Evolutionary conservation across 2,329 filamentous ascomycete species (phyloP).

Genomic region (Sporothrix protearum): DNA sequence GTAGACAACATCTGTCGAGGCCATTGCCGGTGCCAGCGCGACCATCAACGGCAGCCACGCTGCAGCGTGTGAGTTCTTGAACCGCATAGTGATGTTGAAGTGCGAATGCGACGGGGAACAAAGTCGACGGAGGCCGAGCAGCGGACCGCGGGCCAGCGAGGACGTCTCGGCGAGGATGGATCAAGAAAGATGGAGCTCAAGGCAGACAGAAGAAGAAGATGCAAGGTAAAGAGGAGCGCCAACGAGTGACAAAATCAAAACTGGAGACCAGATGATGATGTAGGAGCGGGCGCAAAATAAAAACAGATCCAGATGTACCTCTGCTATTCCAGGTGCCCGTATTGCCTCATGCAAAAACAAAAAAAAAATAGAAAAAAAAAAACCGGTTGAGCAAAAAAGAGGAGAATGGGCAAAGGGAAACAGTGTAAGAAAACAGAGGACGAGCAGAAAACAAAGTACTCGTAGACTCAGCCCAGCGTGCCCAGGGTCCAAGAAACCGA

Average conservation of each 20-base stretch:
- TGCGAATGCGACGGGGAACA: background rate
- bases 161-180: background rate
- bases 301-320: background rate
- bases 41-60: slow-evolving; percentile 24
- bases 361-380: background rate
- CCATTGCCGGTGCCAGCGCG: background rate
- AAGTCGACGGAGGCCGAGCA: background rate
- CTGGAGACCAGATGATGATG: background rate
- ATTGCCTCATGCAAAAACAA: background rate
- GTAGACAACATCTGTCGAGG: slow-evolving; percentile 36
- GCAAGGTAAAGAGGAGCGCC: background rate
- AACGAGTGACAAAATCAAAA: background rate
- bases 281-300: background rate
- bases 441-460: background rate
- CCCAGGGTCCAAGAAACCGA: background rate
- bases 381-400: background rate
- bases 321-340: background rate
- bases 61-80: background rate
- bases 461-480: background rate
- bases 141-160: background rate
- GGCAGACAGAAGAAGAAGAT: background rate
- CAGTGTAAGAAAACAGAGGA: background rate
- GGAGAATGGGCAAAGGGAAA: background rate
- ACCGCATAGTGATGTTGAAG: slow-evolving; percentile 10
- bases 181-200: background rate